These are phyloP conservation scores for Poa pratensis DNA, from an alignment of 176 grass and related monocot genomes.

Conservation along the genomic window DNA sequence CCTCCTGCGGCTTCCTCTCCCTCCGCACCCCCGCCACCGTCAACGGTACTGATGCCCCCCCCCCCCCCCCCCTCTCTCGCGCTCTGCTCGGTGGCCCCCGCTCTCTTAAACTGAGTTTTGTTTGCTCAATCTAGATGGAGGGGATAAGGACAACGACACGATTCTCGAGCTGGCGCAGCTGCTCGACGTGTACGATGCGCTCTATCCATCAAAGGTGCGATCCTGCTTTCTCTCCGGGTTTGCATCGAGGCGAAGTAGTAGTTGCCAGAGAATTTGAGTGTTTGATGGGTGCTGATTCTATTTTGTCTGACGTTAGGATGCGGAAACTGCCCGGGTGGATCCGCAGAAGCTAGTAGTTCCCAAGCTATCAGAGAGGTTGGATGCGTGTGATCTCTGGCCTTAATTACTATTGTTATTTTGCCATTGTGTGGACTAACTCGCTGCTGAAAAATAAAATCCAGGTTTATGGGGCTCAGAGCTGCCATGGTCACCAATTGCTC, in stretches of 20 bases:
- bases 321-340: slow-evolving; percentile 41
- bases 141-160: slow-evolving; percentile 48
- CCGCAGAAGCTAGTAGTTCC: slow-evolving; percentile 43
- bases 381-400: slow-evolving; percentile 7
- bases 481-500: slow-evolving; percentile 72
- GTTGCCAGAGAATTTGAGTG: neutral
- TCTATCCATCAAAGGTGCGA: slow-evolving; percentile 64
- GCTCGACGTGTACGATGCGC: slow-evolving; percentile 69
- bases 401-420: neutral
- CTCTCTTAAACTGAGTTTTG: neutral
- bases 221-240: neutral
- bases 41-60: slow-evolving; percentile 37
- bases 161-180: slow-evolving; percentile 80
- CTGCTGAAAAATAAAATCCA: slow-evolving; percentile 50
- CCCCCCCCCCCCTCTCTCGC: neutral
- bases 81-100: neutral
- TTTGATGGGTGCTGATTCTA: slow-evolving; percentile 14
- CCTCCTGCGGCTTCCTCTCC: slow-evolving; percentile 84
- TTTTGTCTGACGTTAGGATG: slow-evolving; percentile 47
- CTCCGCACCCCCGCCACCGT: slow-evolving; percentile 55
- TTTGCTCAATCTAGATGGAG: slow-evolving; percentile 39
- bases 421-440: neutral
- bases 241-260: slow-evolving; percentile 10
- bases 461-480: slow-evolving; percentile 84
- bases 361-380: slow-evolving; percentile 81